Percentiles rank a stretch among this genome's conserved stretches.
These are phyloP conservation scores for Populus euphratica DNA, from an alignment of 345 rosid genomes.

Conservation along the genomic window DNA sequence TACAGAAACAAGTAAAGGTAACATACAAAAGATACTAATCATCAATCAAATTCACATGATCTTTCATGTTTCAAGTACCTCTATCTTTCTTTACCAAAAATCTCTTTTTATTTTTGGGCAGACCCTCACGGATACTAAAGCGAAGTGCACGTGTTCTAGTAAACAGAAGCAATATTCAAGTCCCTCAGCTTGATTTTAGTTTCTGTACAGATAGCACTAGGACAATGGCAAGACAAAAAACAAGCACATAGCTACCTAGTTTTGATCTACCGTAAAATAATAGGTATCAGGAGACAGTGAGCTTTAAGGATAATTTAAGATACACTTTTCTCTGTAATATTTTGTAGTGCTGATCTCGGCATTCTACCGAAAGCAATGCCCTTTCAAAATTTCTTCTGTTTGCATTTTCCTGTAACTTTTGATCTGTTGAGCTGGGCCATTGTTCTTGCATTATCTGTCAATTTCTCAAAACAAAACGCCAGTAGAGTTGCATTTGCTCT, in stretches of 20 bases:
- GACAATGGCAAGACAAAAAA: background rate
- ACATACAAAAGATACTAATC: background rate
- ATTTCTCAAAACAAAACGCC: no score
- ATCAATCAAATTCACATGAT: slow-evolving; percentile 12
- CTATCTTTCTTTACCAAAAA: slow-evolving; percentile 7
- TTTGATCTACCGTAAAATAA: background rate
- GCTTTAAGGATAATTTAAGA: background rate
- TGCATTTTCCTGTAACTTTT: background rate
- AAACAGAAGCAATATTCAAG: slow-evolving; percentile 19
- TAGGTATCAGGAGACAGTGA: background rate
- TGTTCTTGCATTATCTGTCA: no score
- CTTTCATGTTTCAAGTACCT: slow-evolving; percentile 14
- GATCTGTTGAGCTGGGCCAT: background rate
- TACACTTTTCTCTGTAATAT: background rate
- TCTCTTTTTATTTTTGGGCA: slow-evolving; percentile 21
- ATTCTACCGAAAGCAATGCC: background rate
- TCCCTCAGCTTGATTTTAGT: slow-evolving; percentile 16
- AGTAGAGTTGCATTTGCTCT: no score
- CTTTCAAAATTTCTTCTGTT: background rate
- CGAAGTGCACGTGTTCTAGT: slow-evolving; percentile 49
- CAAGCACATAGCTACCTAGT: background rate
- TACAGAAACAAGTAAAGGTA: slow-evolving; percentile 67
- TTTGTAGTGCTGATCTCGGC: background rate
- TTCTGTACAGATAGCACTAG: slow-evolving; percentile 18
- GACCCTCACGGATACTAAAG: slow-evolving; percentile 43